These are phyloP conservation scores for Tolypocladium album DNA, from an alignment of 2,329 filamentous ascomycete species.

Conservation along the genomic window DNA sequence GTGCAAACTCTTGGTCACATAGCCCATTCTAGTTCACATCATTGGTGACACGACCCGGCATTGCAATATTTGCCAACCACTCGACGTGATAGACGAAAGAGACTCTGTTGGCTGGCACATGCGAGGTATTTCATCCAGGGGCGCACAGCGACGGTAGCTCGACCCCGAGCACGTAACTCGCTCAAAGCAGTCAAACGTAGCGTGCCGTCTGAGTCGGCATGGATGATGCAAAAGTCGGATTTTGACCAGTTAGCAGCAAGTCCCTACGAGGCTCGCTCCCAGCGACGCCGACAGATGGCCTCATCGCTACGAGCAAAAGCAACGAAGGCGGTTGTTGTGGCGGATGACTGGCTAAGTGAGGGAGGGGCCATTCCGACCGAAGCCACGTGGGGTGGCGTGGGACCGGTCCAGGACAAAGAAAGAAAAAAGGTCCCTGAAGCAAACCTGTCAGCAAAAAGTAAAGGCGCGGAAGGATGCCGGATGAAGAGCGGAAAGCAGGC, in stretches of 20 bases:
- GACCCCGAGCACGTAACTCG: not conserved
- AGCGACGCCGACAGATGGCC: not conserved
- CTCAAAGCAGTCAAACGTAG: not conserved
- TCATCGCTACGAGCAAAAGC: not conserved
- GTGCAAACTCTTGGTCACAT: too few species aligned
- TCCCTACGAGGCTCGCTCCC: not conserved
- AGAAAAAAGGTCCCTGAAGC: not conserved
- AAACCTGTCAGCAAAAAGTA: not conserved
- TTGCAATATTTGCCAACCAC: not conserved
- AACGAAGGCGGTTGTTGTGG: not conserved
- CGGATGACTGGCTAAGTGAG: not conserved
- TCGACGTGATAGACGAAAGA: not conserved
- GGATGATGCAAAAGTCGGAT: not conserved
- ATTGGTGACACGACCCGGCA: not conserved
- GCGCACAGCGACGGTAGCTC: too few species aligned
- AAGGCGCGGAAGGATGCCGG: not conserved
- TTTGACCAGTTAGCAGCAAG: not conserved
- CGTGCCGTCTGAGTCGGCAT: not conserved
- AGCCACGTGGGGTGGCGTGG: not conserved
- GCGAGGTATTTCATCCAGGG: too few species aligned
- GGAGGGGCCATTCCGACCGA: not conserved
- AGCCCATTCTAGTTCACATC: too few species aligned
- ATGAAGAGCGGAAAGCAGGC: not conserved
- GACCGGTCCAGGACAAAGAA: not conserved
- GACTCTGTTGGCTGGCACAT: too few species aligned